Conservation (phyloP, 208 protist genomes). For the Polymyxa betae region DNA sequence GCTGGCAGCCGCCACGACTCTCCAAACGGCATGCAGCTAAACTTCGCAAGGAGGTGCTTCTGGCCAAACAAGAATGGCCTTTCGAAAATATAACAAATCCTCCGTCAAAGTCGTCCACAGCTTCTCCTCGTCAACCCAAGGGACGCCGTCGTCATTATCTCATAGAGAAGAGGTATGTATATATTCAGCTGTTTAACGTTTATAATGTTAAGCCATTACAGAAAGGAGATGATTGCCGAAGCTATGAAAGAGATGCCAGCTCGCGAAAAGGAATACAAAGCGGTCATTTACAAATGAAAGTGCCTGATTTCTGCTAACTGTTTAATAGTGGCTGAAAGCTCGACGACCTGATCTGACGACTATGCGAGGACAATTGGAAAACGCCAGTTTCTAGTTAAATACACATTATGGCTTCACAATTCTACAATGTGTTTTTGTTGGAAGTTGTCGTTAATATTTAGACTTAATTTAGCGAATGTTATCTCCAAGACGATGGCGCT, state of each 20-base stretch:
- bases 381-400: too few relatives aligned
- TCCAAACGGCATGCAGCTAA: not conserved
- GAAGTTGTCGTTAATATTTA: too few relatives aligned
- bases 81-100: not conserved
- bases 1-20: not conserved
- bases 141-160: not conserved
- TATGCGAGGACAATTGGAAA: too few relatives aligned
- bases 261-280: too few relatives aligned
- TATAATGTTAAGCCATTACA: not conserved
- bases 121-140: not conserved
- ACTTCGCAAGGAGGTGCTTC: not conserved
- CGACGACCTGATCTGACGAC: too few relatives aligned
- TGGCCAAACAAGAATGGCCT: not conserved
- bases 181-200: not conserved
- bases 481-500: too few relatives aligned
- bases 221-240: conserved; percentile 10
- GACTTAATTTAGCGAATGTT: too few relatives aligned
- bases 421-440: too few relatives aligned
- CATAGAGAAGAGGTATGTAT: not conserved
- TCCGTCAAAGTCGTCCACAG: not conserved
- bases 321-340: too few relatives aligned
- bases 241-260: not conserved
- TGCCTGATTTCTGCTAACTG: too few relatives aligned
- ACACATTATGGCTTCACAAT: too few relatives aligned
- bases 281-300: too few relatives aligned